Conservation (phyloP, 2,329 filamentous ascomycete species). For the Xenosphaeropsis pyriputrescens region DNA sequence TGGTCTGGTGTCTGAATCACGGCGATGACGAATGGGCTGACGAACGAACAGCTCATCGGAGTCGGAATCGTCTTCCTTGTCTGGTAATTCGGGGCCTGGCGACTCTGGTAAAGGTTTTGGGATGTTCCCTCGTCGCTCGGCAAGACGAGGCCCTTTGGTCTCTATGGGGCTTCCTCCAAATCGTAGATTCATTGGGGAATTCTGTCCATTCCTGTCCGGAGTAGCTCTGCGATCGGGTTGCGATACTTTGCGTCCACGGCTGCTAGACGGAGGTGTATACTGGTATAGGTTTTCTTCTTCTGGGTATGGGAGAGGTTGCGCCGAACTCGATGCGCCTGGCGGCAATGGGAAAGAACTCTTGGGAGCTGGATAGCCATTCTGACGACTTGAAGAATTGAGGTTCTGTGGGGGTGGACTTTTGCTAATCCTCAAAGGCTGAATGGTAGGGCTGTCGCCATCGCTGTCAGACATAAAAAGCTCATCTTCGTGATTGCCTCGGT, state of each 20-base stretch:
- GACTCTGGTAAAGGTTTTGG: constrained; percentile 77
- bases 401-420: constrained; percentile 39
- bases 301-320: constrained; percentile 55
- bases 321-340: constrained; percentile 56
- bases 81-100: constrained; percentile 58
- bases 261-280: constrained; percentile 19
- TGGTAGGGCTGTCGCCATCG: constrained; percentile 54
- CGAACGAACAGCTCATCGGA: constrained; percentile 48
- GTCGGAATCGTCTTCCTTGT: constrained; percentile 43
- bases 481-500: constrained; percentile 56
- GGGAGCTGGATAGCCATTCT: constrained; percentile 31
- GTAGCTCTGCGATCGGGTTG: constrained; percentile 18
- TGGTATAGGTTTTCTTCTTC: constrained; percentile 43
- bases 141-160: constrained; percentile 49
- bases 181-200: constrained; percentile 9
- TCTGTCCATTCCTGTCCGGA: constrained; percentile 12
- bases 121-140: constrained; percentile 68
- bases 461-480: constrained; percentile 60
- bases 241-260: constrained; percentile 17
- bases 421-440: constrained; percentile 74
- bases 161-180: constrained; percentile 27
- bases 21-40: constrained; percentile 19
- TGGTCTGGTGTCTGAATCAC: neutral
- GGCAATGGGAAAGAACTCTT: constrained; percentile 49
- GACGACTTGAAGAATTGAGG: constrained; percentile 18